Percentiles rank a stretch among this genome's conserved stretches.
These are phyloP conservation scores for Coriolopsis trogii DNA, from an alignment of 1,284 basidiomycete species.

Conservation along the genomic window DNA sequence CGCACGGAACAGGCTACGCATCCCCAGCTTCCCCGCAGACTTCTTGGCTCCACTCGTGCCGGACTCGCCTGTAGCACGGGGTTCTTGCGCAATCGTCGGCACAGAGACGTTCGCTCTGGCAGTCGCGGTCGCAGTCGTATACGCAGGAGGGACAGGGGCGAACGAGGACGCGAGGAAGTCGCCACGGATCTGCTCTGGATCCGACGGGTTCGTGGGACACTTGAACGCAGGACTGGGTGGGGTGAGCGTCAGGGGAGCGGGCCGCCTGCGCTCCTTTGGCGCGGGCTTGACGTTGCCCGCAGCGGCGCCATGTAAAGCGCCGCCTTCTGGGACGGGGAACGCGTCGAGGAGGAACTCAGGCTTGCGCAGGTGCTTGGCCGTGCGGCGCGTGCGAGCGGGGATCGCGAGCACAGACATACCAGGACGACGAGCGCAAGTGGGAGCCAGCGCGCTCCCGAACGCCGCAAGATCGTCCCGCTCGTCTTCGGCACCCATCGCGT, in stretches of 20 bases:
- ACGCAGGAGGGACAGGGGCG: conserved; percentile 22
- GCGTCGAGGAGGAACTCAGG: conserved; percentile 36
- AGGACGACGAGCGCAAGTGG: conserved; percentile 30
- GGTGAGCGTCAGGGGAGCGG: conserved; percentile 32
- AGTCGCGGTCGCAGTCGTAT: conserved; percentile 5
- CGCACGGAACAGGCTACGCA: conserved; percentile 22
- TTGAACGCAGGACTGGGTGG: conserved; percentile 33
- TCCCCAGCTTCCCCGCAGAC: conserved; percentile 11
- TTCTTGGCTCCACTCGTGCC: conserved; percentile 17
- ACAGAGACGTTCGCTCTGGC: no score
- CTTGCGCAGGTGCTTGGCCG: conserved; percentile 37
- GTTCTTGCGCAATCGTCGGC: no score
- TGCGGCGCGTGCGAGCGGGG: conserved; percentile 35
- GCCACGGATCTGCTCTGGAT: conserved; percentile 26
- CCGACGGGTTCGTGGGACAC: conserved; percentile 34
- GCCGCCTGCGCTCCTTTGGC: conserved; percentile 28
- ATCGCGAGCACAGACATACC: conserved; percentile 37
- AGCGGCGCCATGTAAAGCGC: conserved; percentile 3
- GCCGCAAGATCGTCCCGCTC: conserved; percentile 38
- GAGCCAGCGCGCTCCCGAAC: conserved; percentile 31
- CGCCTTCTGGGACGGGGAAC: conserved; percentile 31
- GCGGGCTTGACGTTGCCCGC: not conserved
- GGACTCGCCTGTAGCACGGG: not conserved
- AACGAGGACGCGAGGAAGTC: conserved; percentile 36
- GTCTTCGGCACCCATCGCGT: conserved; percentile 47